These are phyloP conservation scores for Pythium coloratum DNA, from an alignment of 352 stramenopile genomes.

Conservation along the genomic window DNA sequence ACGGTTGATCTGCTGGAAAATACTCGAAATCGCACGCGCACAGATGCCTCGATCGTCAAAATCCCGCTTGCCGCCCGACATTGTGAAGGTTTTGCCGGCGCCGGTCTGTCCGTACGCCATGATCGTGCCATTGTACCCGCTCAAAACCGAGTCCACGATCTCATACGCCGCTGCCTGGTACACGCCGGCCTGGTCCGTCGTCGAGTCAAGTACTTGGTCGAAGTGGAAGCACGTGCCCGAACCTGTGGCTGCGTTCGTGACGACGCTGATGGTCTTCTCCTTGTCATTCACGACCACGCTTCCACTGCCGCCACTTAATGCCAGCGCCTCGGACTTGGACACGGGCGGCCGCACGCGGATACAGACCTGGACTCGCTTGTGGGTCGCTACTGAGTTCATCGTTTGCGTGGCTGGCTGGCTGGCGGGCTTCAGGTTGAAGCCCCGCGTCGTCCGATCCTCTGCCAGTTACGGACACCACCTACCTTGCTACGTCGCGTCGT, in stretches of 20 bases:
- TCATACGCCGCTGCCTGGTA: slow-evolving; percentile 43
- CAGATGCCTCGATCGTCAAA: slow-evolving; percentile 69
- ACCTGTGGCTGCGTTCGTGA: slow-evolving; percentile 53
- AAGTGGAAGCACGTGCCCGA: slow-evolving; percentile 64
- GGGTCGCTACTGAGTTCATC: slow-evolving; percentile 10
- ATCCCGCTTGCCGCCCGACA: slow-evolving; percentile 54
- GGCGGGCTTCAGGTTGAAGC: not conserved
- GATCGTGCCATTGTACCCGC: slow-evolving; percentile 77
- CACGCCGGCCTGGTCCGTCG: slow-evolving; percentile 49
- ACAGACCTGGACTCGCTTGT: slow-evolving; percentile 74
- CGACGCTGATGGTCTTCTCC: slow-evolving; percentile 63
- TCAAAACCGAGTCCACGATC: slow-evolving; percentile 62
- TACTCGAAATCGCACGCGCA: slow-evolving; percentile 48
- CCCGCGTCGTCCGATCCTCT: not conserved
- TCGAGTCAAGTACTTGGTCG: slow-evolving; percentile 52
- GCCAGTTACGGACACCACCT: not conserved
- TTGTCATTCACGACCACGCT: slow-evolving; percentile 46
- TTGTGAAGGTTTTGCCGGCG: slow-evolving; percentile 75
- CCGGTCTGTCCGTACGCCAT: slow-evolving; percentile 77
- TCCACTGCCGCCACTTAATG: slow-evolving; percentile 14
- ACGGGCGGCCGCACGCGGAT: slow-evolving; percentile 55
- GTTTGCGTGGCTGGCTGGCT: not conserved
- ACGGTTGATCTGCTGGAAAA: slow-evolving; percentile 53
- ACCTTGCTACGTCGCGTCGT: slow-evolving; percentile 22
- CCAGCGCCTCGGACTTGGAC: not conserved